Evolutionary conservation across 176 grass and related monocot genomes (phyloP), one percentile per base, ranked within the genome.

Genomic region (Carex myosuroides): DNA sequence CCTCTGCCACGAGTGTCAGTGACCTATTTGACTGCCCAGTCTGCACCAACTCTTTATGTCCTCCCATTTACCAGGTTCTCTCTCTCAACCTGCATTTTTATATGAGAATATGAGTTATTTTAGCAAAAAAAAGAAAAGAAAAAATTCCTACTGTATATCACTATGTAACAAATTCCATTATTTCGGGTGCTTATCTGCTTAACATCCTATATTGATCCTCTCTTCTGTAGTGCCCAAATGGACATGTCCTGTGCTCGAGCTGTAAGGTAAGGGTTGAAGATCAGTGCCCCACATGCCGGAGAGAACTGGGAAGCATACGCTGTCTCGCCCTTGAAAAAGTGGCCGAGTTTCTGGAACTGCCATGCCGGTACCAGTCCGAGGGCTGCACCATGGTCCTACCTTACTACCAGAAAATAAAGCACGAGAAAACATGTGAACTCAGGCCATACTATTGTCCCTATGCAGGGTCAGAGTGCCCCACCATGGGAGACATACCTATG

Each of bases 21-120:
- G 80, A 83, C 10, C 46, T 83, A 11, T 83, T 83, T 44, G 80
- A 83, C 21, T 83, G 80, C 12, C 62, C 80, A 26, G 61, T 83
- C 80, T 83, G 80, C 80, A 83, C 80, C 62, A 83, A 83, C 60
- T 83, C 80, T 17, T 53, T 83, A 52, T 83, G 61, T 30, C 80
- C 80, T 68, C 80, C 80, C 18, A 83, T 83, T 37, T 60, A 68
- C 61, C 80, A 83, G 64, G 80, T 83, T 66, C n/a, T 68, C 39
- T 78, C 68, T 70, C 26, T 56, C 52, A 57, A 33, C 26, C 22
- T 70, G 14, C 17, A 70, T 70, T 70, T 24, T 21, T 62, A 62
- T 22, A 62, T 3, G 20, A 62, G 20, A 44, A 75, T 53, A 3
- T 53, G 41, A 75, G 54, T 8, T 1, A 13, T 77, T 32, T 32